Percentiles rank a stretch among this genome's conserved stretches.
Evolutionary conservation across 129 eudicot genomes (phyloP).

Genomic region (Artemisia tridentata): DNA sequence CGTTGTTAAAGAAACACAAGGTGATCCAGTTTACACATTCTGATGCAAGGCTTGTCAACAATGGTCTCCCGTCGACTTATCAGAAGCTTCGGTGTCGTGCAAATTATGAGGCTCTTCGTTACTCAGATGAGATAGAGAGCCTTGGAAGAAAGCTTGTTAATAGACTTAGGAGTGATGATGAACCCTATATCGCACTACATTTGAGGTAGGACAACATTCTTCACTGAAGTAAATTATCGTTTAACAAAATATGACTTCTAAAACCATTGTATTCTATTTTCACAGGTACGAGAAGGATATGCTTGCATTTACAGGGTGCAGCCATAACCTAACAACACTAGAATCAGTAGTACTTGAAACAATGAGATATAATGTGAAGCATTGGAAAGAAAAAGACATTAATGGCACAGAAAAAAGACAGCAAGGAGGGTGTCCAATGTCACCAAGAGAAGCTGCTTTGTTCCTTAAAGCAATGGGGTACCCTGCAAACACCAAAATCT

Average conservation of each 20-base stretch:
- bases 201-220: slow-evolving; percentile 45
- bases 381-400: slow-evolving; percentile 96
- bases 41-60: slow-evolving; percentile 87
- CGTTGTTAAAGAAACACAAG: slow-evolving; percentile 59
- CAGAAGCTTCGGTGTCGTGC: slow-evolving; percentile 89
- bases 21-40: slow-evolving; percentile 80
- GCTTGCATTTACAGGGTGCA: slow-evolving; percentile 98
- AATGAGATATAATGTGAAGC: slow-evolving; percentile 75
- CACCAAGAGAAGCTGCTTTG: slow-evolving; percentile 90
- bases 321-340: slow-evolving; percentile 57
- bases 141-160: slow-evolving; percentile 58
- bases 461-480: slow-evolving; percentile 94
- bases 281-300: slow-evolving; percentile 80
- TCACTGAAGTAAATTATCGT: background rate
- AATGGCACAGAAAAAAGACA: slow-evolving; percentile 60
- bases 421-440: slow-evolving; percentile 92
- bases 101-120: slow-evolving; percentile 69
- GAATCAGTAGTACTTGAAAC: slow-evolving; percentile 68
- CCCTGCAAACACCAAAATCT: slow-evolving; percentile 66
- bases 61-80: slow-evolving; percentile 59
- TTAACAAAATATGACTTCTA: background rate
- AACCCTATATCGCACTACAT: slow-evolving; percentile 79
- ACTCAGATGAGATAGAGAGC: slow-evolving; percentile 64
- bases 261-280: background rate
- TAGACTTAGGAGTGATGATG: slow-evolving; percentile 49